Evolutionary conservation across 2,329 filamentous ascomycete genomes (phyloP), one percentile per base, ranked within the genome.

Genomic region (Fusarium scirpi): DNA sequence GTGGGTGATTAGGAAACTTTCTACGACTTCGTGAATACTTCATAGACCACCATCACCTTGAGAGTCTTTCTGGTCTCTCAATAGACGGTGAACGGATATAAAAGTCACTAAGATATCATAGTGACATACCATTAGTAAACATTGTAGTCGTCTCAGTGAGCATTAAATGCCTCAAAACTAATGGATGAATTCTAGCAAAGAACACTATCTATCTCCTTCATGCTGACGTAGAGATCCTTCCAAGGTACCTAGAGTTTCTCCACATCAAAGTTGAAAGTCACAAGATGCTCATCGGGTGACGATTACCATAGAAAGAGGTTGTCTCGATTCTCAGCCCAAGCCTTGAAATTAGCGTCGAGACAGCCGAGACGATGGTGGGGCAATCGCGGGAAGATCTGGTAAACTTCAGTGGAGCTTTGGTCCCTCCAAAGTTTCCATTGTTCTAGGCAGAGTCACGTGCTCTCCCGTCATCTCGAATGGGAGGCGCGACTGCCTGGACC

Each of bases 401-500:
- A 47, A 49, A 52, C 57, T 40, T 45, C 38, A 45, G 46, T 66
- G 56, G 67, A 45, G 20, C 47, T 43, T 24, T 32, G 10, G 40
- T 32, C 29, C 16, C 16, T 41, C 18, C 40, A 56, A 29, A 56
- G 24, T 29, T 41, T 51, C 10, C 30, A 9, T 46, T 11, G 30
- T 61, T 20, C 15, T 32, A 48, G 20, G 12, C 24, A 20, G 16
- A 15, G 54, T 76, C 76, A 78, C 76, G 76, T 78, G 76, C 44
- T 77, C 70, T 75, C 76, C 76, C 67, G 76, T 78, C 67, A 69
- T 64, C 24, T 47, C 20, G 49, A 57, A 58, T 44, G 38, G n/a
- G 58, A 69, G 51, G 63, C 74, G 74, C 72, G 62, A 71, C 62
- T 70, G 71, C 69, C 72, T 70, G 44, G 59, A 38, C 29, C 60